Base-by-base conservation (phyloP, 2,329 filamentous ascomycete genomes). In the Apiospora arundinis region DNA sequence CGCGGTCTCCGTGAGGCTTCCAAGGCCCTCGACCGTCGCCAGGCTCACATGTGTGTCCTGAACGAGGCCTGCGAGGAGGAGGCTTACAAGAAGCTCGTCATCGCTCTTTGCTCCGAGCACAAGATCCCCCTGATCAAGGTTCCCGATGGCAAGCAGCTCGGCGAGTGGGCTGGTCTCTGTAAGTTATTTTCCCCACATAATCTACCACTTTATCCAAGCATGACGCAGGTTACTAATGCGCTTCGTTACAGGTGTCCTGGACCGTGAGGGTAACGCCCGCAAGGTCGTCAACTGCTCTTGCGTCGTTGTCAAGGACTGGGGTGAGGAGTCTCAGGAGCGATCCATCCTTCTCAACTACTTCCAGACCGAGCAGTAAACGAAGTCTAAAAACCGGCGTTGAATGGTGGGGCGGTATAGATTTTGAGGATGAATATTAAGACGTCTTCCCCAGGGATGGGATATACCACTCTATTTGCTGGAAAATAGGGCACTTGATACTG, bases 281-380 rank as follows among this genome's bases (percentile, higher is more conserved):
- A 99, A 99, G 93, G 95, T 99, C 80, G 96, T 99, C 89, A 99
- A 99, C 93, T 99, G 96, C 95, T 98, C 95, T 83, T 98, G 96
- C 91, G 96, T 99, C 82, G 96, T 99, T 75, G 96, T 99, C 83
- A 95, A 96, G 90, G 95, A 99, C 87, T 99, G 96, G 96, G 96
- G 96, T 91, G 96, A 98, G 92, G 96, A 99, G 90, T 97, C 93
- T 79, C 95, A 97, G 89, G 96, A 99, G 92, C 95, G 96, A 84
- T 94, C 92, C 83, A 95, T 98, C 87, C 93, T 99, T 85, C 94
- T 99, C 86, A 97, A 99, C 93, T 99, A 99, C 93, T 98, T 99
- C 95, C 93, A 97, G 90, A 97, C 95, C 85, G 90, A 91, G 85
- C 90, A 91, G 84, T 92, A 91, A 87, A 81, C 72, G 70, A 74